Percentiles rank a stretch among this genome's conserved stretches.
phyloP scores from a whole-genome alignment of 495 filamentous ascomycete genomes.

The Penicillium chermesinum region DNA sequence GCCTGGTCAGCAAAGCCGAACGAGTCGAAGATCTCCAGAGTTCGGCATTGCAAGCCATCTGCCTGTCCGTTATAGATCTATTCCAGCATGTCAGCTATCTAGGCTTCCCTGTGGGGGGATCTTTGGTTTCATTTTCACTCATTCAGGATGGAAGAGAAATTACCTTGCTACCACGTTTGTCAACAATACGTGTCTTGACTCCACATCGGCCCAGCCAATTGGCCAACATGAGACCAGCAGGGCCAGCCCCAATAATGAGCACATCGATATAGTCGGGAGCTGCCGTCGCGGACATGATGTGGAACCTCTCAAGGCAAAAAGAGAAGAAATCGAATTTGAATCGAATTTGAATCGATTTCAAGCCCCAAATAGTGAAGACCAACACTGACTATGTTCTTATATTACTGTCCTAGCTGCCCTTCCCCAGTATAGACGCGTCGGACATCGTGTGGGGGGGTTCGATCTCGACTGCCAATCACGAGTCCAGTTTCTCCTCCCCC shows the following conservation, averaged over 20 bases:
- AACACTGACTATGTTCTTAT: no score
- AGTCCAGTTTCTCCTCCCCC: neutral
- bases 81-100: neutral
- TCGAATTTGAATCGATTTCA: no score
- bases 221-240: constrained; percentile 58
- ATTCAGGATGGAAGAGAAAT: neutral
- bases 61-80: constrained; percentile 51
- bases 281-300: neutral
- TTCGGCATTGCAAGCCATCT: constrained; percentile 54
- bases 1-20: constrained; percentile 55
- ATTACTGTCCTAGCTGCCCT: no score
- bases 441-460: constrained; percentile 8
- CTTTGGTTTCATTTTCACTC: neutral
- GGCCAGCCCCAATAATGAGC: constrained; percentile 60
- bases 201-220: constrained; percentile 55
- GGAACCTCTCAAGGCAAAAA: no score
- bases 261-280: constrained; percentile 12
- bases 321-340: no score
- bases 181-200: constrained; percentile 52
- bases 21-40: constrained; percentile 59
- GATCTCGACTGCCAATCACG: neutral
- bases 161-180: constrained; percentile 52
- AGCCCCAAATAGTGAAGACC: no score
- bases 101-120: no score
- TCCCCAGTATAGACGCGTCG: no score